Percentiles rank a stretch among this genome's conserved stretches.
These are phyloP conservation scores for Leccinum disarticulatum DNA, from an alignment of 768 basidiomycete species.

Conservation along the genomic window DNA sequence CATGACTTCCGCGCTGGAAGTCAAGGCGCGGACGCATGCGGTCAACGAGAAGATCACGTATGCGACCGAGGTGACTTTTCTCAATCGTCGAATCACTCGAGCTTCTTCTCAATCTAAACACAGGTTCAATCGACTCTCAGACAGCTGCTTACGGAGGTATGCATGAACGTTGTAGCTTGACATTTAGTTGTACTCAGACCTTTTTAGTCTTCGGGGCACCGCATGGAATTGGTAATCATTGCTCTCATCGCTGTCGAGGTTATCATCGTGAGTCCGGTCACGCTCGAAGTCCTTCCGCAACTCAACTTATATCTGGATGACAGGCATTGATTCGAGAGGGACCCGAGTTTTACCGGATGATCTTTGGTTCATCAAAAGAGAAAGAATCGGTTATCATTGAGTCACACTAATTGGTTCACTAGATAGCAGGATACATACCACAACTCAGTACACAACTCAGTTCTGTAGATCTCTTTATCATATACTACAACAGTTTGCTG, in stretches of 20 bases:
- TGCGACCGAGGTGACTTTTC: constrained; percentile 61
- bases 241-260: constrained; percentile 93
- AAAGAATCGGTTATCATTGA: constrained; percentile 1
- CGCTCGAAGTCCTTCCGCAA: not conserved
- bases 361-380: constrained; percentile 21
- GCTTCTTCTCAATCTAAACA: not conserved
- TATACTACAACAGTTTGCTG: not conserved
- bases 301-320: constrained; percentile 1
- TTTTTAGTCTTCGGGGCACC: constrained; percentile 78
- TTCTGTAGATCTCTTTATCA: no score
- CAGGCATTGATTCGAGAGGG: constrained; percentile 78
- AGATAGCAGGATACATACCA: not conserved
- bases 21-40: constrained; percentile 74
- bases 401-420: constrained; percentile 5
- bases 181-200: not conserved
- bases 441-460: not conserved
- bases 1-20: constrained; percentile 82
- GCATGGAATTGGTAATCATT: constrained; percentile 96
- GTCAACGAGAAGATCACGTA: constrained; percentile 94
- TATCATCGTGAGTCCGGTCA: constrained; percentile 63
- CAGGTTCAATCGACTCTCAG: constrained; percentile 86
- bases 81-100: not conserved
- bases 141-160: constrained; percentile 81
- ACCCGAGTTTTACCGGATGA: constrained; percentile 70
- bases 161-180: not conserved